Base-by-base conservation (phyloP, 768 basidiomycete genomes). In the Crucibulum laeve region DNA sequence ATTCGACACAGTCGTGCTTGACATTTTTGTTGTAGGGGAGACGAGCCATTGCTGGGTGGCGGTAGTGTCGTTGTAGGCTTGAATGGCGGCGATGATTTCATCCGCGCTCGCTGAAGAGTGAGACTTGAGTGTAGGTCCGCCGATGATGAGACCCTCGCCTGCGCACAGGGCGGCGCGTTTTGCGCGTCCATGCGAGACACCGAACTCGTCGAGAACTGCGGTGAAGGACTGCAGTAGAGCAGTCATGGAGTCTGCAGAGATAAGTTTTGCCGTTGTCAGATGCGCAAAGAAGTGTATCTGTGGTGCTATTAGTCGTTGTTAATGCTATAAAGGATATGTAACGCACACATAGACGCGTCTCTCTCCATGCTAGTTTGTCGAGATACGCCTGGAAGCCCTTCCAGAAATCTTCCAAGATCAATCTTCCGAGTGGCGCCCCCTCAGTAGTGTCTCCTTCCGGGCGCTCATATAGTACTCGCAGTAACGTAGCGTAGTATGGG, bases 241-340 rank as follows among this genome's bases (percentile, higher is more conserved):
- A 34, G 87, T 69, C 73, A 97, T 79, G 2, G 93, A 94, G 6
- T 83, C 77, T 0, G 81, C 60, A 2, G 88, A 82, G 40, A 97
- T 76, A 1, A 94, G 65, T 43, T 77, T 76, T 1, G 90, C 81
- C 2, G 85, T 73, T 23, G 89, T 84, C 36, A 96, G 64, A 56
- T 94, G 88, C 1, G 93, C 86, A 57, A 98, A 96, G 61, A 98
- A 89, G 48, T 92, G 90, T 11, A 97, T 84, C 94, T 98, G 25
- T 38, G 8, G 15, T 15, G 23, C 7, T 40, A 7, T 32, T 18
- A 21, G 32, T 26, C 17, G 15, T 6, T 15, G 10, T 6, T 22
- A 19, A 19, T 10, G 25, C 40, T 10, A 46, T 22, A 14, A 41
- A 25, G n/a, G 26, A 38, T 17, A 19, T 11, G 36, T 44, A 41